Conservation (phyloP, 495 filamentous ascomycete genomes). For the Penicillium taxi region DNA sequence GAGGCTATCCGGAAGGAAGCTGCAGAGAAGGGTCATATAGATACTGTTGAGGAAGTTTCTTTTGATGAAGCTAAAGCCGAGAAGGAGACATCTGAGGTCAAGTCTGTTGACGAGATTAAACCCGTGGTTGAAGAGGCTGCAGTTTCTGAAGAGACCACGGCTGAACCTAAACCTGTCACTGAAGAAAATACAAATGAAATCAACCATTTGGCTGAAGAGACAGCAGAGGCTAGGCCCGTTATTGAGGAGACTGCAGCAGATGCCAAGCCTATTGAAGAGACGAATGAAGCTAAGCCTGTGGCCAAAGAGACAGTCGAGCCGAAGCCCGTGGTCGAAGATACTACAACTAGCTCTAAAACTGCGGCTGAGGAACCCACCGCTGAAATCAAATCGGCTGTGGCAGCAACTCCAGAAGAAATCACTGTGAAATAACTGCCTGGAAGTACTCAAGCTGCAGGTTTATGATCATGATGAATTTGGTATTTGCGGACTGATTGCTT, state of each 20-base stretch:
- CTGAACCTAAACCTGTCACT: background rate
- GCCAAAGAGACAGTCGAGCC: conserved; percentile 6
- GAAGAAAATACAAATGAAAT: no score
- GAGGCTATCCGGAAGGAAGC: conserved; percentile 25
- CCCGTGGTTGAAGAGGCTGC: no score
- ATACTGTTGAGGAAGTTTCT: conserved; percentile 27
- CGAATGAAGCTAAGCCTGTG: conserved; percentile 1
- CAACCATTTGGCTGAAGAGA: no score
- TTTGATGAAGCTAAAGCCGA: conserved; percentile 13
- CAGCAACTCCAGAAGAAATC: no score
- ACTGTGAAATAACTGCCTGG: no score
- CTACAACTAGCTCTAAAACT: conserved; percentile 20
- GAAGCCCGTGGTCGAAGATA: conserved; percentile 6
- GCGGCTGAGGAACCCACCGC: conserved; percentile 17
- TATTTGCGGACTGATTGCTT: no score
- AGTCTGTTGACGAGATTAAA: no score
- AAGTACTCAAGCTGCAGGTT: no score
- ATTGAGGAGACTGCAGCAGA: background rate
- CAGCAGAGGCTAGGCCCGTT: background rate
- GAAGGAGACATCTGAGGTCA: background rate
- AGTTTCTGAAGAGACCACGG: background rate
- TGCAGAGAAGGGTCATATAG: conserved; percentile 12
- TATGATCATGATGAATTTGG: conserved; percentile 15
- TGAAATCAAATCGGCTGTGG: no score
- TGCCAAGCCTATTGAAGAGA: no score